phyloP scores from a whole-genome alignment of 768 basidiomycete species.

The Pleurotus ostreatus region DNA sequence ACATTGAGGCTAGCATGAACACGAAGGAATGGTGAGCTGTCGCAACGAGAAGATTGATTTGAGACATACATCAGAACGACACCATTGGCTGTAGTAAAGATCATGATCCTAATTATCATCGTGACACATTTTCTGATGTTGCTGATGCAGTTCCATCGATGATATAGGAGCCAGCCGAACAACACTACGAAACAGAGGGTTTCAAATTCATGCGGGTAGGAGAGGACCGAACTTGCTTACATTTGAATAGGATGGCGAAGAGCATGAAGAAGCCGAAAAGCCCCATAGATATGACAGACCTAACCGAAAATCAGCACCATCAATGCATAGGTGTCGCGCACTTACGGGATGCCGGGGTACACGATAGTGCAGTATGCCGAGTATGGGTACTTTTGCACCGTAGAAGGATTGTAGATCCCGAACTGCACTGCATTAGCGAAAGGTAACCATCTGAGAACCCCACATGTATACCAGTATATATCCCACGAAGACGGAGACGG shows the following conservation, averaged over 20 bases:
- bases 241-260: background rate
- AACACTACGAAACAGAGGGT: background rate
- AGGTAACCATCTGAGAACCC: background rate
- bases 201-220: background rate
- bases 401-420: background rate
- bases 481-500: background rate
- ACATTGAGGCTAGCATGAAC: background rate
- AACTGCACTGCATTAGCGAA: background rate
- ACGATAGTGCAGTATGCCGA: background rate
- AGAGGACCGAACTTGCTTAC: background rate
- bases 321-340: background rate
- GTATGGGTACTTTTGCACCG: background rate
- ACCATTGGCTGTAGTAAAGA: background rate
- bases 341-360: background rate
- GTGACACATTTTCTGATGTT: background rate
- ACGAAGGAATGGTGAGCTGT: background rate
- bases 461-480: background rate
- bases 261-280: background rate
- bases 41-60: too few species aligned
- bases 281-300: background rate
- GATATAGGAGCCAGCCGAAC: background rate
- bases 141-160: background rate
- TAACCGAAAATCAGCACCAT: background rate
- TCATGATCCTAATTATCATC: background rate
- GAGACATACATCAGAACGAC: background rate